phyloP scores from a whole-genome alignment of 164 flowering plant genomes.

The Chimonanthus salicifolius region DNA sequence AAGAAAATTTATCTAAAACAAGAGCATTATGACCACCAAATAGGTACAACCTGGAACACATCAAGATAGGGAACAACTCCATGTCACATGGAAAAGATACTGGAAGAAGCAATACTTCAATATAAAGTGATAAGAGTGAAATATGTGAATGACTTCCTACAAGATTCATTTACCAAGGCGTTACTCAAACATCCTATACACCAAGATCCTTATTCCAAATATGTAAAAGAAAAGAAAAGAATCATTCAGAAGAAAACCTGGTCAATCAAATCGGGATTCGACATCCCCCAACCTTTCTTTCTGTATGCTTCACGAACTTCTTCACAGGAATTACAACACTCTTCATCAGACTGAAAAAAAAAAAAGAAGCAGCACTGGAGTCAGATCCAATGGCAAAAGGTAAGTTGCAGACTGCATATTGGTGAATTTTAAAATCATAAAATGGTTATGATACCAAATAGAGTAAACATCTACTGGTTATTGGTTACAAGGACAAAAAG shows the following conservation, averaged over 20 bases:
- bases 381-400: not conserved
- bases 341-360: constrained; percentile 51
- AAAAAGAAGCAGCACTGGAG: not conserved
- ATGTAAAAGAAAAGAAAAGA: not conserved
- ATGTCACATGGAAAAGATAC: no score
- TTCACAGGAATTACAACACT: constrained; percentile 77
- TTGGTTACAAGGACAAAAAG: no score
- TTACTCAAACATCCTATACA: not conserved
- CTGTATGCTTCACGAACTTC: constrained; percentile 76
- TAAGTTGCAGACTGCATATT: not conserved
- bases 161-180: no score
- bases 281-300: constrained; percentile 73
- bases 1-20: not conserved
- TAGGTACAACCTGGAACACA: not conserved
- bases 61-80: not conserved
- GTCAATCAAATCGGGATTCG: constrained; percentile 64
- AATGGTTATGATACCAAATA: no score
- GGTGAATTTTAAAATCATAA: not conserved
- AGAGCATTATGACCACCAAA: not conserved
- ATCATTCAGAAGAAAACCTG: constrained; percentile 35
- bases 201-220: not conserved
- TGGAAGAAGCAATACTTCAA: not conserved
- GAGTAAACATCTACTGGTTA: no score
- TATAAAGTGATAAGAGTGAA: not conserved
- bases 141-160: not conserved